These are phyloP conservation scores for Osmanthus fragrans DNA, from an alignment of 257 asterid species.

Conservation along the genomic window DNA sequence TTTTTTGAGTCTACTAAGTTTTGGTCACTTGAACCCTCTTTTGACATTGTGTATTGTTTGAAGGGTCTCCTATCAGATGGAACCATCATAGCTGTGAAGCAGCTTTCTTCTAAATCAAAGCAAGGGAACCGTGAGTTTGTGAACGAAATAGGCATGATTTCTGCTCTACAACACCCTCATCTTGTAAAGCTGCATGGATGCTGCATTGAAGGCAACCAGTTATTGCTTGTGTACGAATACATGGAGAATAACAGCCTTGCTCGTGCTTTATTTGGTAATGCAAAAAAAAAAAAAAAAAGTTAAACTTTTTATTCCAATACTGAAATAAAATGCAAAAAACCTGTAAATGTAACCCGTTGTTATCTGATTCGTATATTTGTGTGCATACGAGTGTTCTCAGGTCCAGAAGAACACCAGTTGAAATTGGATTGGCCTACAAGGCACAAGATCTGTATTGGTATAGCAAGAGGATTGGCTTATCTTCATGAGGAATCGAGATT, in stretches of 20 bases:
- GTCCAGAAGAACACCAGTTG: constrained; percentile 44
- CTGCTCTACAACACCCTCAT: constrained; percentile 64
- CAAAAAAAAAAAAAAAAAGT: not conserved
- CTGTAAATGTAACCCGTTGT: not conserved
- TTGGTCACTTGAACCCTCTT: too few species aligned
- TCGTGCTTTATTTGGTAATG: constrained; percentile 56
- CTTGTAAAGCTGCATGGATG: constrained; percentile 62
- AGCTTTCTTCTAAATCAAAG: constrained; percentile 59
- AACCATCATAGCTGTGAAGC: constrained; percentile 56
- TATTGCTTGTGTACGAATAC: constrained; percentile 57
- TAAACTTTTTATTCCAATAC: not conserved
- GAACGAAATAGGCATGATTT: constrained; percentile 62
- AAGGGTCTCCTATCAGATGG: constrained; percentile 54
- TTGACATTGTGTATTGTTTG: not conserved
- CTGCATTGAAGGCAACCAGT: constrained; percentile 56
- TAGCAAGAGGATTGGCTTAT: constrained; percentile 62
- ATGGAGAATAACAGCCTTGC: constrained; percentile 63
- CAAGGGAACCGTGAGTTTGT: constrained; percentile 65
- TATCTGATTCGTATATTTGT: not conserved
- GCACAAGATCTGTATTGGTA: constrained; percentile 53
- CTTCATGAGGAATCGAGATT: constrained; percentile 62
- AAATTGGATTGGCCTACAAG: constrained; percentile 55
- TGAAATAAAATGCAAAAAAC: not conserved
- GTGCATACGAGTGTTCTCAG: constrained; percentile 25
- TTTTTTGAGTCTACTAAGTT: not conserved